Evolutionary conservation across 1,284 basidiomycete species (phyloP).

Genomic region (Binderoboletus segoi): DNA sequence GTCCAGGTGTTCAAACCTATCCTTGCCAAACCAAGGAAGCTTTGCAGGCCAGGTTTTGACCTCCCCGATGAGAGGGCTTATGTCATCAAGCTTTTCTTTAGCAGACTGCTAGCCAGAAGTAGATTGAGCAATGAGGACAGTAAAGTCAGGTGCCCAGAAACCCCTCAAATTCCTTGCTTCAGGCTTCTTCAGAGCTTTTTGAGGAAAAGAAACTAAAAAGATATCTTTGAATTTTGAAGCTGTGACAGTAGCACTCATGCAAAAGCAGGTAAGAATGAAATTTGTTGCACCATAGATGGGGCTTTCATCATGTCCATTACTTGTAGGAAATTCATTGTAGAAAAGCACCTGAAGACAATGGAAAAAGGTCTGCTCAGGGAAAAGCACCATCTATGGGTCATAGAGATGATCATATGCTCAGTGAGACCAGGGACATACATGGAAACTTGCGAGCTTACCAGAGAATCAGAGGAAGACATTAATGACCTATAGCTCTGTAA

Average conservation of each 20-base stretch:
- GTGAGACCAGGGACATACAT: no score
- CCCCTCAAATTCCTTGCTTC: background rate
- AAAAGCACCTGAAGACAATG: background rate
- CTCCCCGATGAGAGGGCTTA: constrained; percentile 1
- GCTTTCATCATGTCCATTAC: background rate
- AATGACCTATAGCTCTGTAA: no score
- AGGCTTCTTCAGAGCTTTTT: background rate
- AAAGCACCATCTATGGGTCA: no score
- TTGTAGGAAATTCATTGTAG: background rate
- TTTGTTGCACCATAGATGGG: background rate
- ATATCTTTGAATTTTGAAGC: background rate
- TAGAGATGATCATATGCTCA: no score
- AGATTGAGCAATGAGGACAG: background rate
- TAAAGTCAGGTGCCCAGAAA: background rate
- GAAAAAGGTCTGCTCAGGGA: background rate
- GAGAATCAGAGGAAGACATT: no score
- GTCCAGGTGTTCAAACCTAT: background rate
- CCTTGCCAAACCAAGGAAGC: background rate
- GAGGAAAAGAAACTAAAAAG: background rate
- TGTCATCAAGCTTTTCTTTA: background rate
- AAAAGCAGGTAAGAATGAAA: background rate
- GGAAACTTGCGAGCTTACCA: no score
- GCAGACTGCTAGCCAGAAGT: background rate
- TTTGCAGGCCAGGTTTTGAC: background rate
- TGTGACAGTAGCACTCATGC: background rate